Conservation (phyloP, 2,329 filamentous ascomycete species). For the Tolypocladium paradoxum region DNA sequence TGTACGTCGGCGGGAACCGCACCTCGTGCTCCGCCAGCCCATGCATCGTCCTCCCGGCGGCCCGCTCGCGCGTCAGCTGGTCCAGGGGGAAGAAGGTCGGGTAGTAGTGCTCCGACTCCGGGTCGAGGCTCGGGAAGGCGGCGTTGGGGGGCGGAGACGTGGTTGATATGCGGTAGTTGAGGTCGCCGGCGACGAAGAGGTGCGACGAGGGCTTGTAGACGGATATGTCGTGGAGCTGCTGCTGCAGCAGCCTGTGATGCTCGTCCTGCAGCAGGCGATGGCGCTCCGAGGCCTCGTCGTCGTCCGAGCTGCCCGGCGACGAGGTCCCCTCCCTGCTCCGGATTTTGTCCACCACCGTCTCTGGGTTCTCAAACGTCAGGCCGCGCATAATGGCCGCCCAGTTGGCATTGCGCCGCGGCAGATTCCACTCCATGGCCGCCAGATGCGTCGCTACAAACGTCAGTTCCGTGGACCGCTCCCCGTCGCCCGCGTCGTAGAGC, state of each 20-base stretch:
- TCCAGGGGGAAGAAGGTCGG: constrained; percentile 59
- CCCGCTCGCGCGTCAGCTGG: constrained; percentile 66
- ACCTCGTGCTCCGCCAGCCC: constrained; percentile 66
- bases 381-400: constrained; percentile 77
- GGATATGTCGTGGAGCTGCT: constrained; percentile 42
- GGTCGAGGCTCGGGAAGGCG: constrained; percentile 50
- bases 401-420: constrained; percentile 69
- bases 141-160: constrained; percentile 50
- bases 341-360: constrained; percentile 22
- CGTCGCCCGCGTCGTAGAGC: constrained; percentile 34
- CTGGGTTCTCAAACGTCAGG: constrained; percentile 59
- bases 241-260: constrained; percentile 27
- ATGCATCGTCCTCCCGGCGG: constrained; percentile 61
- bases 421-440: constrained; percentile 73
- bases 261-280: constrained; percentile 23
- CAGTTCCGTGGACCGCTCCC: constrained; percentile 43
- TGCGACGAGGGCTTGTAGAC: constrained; percentile 69
- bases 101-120: constrained; percentile 49
- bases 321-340: constrained; percentile 3
- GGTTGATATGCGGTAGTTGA: constrained; percentile 85
- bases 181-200: constrained; percentile 79
- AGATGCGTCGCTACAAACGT: constrained; percentile 86
- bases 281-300: constrained; percentile 15
- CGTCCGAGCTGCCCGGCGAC: constrained; percentile 6
- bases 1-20: constrained; percentile 86